Base-by-base conservation (phyloP, 305 asterid species). In the Ruellia speciosa region DNA sequence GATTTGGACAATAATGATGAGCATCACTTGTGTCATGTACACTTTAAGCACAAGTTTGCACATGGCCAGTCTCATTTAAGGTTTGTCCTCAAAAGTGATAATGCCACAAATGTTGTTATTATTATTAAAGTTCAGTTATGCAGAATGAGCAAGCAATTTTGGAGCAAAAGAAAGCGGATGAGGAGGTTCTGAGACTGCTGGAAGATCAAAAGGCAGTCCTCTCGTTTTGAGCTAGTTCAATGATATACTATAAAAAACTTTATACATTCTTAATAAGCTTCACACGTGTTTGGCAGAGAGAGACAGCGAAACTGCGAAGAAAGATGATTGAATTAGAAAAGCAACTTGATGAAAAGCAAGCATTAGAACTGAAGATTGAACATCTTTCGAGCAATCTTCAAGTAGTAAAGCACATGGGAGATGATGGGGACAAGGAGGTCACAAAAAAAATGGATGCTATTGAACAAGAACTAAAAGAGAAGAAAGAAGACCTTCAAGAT, bases 331-430 rank as follows among this genome's bases (percentile, higher is more conserved):
- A 77, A 48, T 62, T 79, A 61, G 83, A 79, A 74, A 81, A 66
- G 65, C 15, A 80, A 65, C 69, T 82, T 35, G 86, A 85, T 40
- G 85, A 74, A 54, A 80, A 77, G 65, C 83, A 78, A 72, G 88
- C 83, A 18, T 14, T 85, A 43, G 81, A 73, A 71, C 63, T 85
- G 69, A 77, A 82, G 71, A 78, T 78, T 54, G 64, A 51, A 56
- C 64, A 69, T 8, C 79, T 80, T 43, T 70, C 9, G 52, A 87
- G 88, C 4, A 73, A 73, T 3, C 60, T 70, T 18, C 69, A 66
- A 54, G 79, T 78, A 6, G 75, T 69, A 52, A 77, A 69, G 66
- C 87, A 72, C 67, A 70, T 78, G 81, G 77, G 63, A 56, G 75
- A 61, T 5, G 79, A 66, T 24, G 87, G 73, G 34, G 87, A 78